phyloP scores from a whole-genome alignment of 2,329 filamentous ascomycete species.

The Coniochaeta hoffmannii region DNA sequence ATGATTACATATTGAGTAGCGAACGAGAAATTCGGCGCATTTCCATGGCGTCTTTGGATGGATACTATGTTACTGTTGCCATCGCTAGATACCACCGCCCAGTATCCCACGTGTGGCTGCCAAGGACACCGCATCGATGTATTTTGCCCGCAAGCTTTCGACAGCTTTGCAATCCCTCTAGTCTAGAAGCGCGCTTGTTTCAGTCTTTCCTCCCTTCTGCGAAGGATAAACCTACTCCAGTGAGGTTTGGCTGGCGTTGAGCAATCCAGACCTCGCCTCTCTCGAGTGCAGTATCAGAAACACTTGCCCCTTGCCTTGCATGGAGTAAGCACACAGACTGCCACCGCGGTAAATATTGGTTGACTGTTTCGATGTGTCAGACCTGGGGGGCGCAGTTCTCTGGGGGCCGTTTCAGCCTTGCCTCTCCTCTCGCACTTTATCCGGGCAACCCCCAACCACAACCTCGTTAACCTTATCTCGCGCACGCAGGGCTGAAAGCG shows the following conservation, averaged over 20 bases:
- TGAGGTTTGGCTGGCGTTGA: no score
- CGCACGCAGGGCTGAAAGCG: no score
- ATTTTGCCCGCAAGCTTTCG: not conserved
- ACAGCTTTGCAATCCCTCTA: not conserved
- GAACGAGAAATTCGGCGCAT: not conserved
- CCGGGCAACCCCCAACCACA: not conserved
- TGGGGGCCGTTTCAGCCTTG: slow-evolving; percentile 1
- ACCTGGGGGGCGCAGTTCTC: no score
- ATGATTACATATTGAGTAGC: not conserved
- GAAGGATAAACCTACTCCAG: not conserved
- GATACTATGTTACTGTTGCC: not conserved
- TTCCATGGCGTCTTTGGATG: not conserved
- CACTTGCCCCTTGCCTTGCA: no score
- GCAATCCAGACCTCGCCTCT: not conserved
- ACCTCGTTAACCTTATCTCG: no score
- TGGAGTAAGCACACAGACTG: no score
- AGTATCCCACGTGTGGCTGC: no score
- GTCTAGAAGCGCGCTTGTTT: not conserved
- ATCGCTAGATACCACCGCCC: no score
- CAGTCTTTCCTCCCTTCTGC: not conserved
- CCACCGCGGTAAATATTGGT: not conserved
- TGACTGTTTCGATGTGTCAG: not conserved
- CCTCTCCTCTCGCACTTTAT: not conserved
- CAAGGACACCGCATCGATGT: not conserved
- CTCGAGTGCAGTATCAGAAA: not conserved